These are phyloP conservation scores for Perilla frutescens DNA, from an alignment of 257 asterid genomes.

Conservation along the genomic window DNA sequence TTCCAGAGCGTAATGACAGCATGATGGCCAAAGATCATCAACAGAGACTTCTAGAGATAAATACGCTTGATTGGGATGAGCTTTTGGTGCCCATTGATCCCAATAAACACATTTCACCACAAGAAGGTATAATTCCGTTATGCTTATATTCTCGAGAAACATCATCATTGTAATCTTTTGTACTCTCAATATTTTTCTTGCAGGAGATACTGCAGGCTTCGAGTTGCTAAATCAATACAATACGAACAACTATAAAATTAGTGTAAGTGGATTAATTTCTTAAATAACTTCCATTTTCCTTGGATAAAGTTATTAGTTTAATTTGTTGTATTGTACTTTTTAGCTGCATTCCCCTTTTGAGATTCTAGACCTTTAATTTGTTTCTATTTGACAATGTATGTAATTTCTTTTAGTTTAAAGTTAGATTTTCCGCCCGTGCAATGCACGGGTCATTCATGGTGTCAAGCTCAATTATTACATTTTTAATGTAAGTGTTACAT, in stretches of 20 bases:
- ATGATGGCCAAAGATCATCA: constrained; percentile 61
- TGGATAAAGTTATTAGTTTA: not conserved
- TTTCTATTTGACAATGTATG: constrained; percentile 10
- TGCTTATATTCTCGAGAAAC: constrained; percentile 20
- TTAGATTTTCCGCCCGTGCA: too few relatives aligned
- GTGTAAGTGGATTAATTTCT: constrained; percentile 54
- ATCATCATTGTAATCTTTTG: constrained; percentile 6
- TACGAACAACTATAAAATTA: constrained; percentile 42
- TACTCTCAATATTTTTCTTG: constrained; percentile 29
- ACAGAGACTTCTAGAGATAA: constrained; percentile 80
- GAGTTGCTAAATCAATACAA: constrained; percentile 55
- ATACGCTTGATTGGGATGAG: constrained; percentile 99
- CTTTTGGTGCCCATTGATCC: constrained; percentile 76
- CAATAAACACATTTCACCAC: constrained; percentile 50
- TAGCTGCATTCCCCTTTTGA: constrained; percentile 23
- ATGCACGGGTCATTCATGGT: too few relatives aligned
- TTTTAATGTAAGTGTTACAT: too few relatives aligned
- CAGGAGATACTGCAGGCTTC: constrained; percentile 60
- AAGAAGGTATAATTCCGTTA: constrained; percentile 55
- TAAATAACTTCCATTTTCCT: not conserved
- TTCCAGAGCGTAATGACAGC: constrained; percentile 58
- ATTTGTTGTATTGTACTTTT: not conserved
- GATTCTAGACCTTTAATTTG: not conserved
- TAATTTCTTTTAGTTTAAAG: not conserved
- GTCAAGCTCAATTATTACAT: too few relatives aligned